Percentiles rank a stretch among this genome's conserved stretches.
Conservation (phyloP, 306 rosid genomes). For the Vigna radiata region DNA sequence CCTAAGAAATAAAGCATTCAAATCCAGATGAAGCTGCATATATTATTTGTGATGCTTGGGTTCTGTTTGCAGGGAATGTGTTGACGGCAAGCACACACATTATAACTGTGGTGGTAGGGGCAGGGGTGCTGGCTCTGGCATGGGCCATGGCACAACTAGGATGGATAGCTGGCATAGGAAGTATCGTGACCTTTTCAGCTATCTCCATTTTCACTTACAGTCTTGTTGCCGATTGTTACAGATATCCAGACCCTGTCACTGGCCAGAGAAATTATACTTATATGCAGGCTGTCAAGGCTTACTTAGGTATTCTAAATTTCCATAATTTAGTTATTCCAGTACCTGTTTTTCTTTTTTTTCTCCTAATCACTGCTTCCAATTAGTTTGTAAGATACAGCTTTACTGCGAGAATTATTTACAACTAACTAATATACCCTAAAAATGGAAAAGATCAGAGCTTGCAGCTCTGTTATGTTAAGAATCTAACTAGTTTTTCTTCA, state of each 20-base stretch:
- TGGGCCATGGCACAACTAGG: conserved; percentile 60
- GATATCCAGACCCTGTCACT: conserved; percentile 52
- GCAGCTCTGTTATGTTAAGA: not conserved
- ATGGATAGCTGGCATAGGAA: conserved; percentile 51
- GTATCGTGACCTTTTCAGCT: conserved; percentile 41
- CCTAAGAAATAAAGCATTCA: not conserved
- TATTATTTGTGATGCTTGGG: not conserved
- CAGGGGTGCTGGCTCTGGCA: conserved; percentile 58
- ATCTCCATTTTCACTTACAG: conserved; percentile 51
- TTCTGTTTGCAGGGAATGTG: conserved; percentile 44
- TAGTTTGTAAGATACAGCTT: not conserved
- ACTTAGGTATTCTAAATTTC: conserved; percentile 40
- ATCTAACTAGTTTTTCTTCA: not conserved
- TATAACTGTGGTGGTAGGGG: conserved; percentile 54
- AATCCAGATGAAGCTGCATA: not conserved
- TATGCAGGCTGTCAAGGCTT: conserved; percentile 55
- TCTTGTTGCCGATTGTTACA: conserved; percentile 58
- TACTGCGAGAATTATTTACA: not conserved
- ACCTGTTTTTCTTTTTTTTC: not conserved
- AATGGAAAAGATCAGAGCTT: not conserved
- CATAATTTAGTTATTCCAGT: not conserved
- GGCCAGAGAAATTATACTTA: conserved; percentile 60
- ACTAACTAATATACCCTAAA: not conserved
- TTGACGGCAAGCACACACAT: conserved; percentile 56
- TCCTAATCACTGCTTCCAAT: not conserved